Percentiles rank a stretch among this genome's conserved stretches.
Evolutionary conservation across 1,284 basidiomycete genomes (phyloP).

Genomic region (Athelia sp.): DNA sequence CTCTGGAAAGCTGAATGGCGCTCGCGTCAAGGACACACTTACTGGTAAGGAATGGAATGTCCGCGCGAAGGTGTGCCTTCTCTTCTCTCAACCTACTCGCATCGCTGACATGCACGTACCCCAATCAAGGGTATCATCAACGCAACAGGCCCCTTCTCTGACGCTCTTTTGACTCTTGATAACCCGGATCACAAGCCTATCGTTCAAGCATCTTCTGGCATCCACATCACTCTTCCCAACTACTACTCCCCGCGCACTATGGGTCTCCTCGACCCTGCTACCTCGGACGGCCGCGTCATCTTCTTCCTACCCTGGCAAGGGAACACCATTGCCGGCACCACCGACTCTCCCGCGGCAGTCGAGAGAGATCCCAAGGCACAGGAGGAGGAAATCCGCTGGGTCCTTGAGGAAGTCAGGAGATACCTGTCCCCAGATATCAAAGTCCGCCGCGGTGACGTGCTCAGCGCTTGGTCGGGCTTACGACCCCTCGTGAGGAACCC

Average conservation of each 20-base stretch:
- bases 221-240: constrained; percentile 95
- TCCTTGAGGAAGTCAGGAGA: constrained; percentile 86
- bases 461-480: constrained; percentile 92
- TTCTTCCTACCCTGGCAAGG: constrained; percentile 99
- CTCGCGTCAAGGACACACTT: constrained; percentile 76
- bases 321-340: constrained; percentile 95
- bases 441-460: constrained; percentile 93
- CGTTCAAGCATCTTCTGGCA: constrained; percentile 88
- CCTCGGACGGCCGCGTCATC: constrained; percentile 95
- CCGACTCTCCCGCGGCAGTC: constrained; percentile 81
- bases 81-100: background rate
- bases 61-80: constrained; percentile 64
- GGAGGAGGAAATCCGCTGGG: constrained; percentile 97
- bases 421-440: constrained; percentile 93
- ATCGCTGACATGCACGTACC: constrained; percentile 2
- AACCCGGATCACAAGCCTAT: constrained; percentile 82
- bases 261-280: constrained; percentile 94
- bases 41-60: constrained; percentile 84
- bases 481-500: constrained; percentile 90
- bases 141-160: constrained; percentile 93
- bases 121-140: constrained; percentile 86
- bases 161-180: constrained; percentile 84
- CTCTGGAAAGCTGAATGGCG: constrained; percentile 70
- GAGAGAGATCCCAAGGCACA: constrained; percentile 77
- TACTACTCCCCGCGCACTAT: constrained; percentile 96